Percentiles rank a stretch among this genome's conserved stretches.
phyloP scores from a whole-genome alignment of 2,329 filamentous ascomycete species.

The Cercospora beticola region DNA sequence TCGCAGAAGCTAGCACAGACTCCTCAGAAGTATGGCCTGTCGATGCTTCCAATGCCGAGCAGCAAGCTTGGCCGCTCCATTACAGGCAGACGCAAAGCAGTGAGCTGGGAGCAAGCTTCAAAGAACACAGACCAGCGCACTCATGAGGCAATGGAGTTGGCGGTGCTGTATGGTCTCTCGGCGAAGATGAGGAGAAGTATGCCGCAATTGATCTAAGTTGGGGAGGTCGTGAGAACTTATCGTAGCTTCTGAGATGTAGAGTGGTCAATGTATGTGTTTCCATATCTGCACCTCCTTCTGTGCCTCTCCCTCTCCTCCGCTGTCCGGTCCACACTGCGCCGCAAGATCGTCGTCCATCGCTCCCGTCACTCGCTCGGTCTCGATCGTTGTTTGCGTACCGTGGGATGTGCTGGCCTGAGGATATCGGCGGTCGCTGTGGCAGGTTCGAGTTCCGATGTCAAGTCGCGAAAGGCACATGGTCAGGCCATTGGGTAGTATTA shows the following conservation, averaged over 20 bases:
- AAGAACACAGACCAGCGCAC: not conserved
- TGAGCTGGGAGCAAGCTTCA: not conserved
- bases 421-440: not conserved
- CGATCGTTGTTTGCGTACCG: not conserved
- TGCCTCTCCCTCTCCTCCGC: not conserved
- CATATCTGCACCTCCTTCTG: not conserved
- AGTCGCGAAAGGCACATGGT: not conserved
- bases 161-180: not conserved
- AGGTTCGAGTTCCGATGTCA: not conserved
- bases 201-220: not conserved
- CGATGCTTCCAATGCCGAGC: not conserved
- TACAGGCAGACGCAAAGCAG: not conserved
- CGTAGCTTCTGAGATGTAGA: not conserved
- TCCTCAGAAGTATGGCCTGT: not conserved
- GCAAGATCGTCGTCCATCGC: not conserved
- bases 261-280: not conserved
- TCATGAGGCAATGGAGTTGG: not conserved
- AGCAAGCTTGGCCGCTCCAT: not conserved
- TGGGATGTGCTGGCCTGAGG: not conserved
- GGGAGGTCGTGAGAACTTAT: not conserved
- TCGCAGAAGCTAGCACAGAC: not conserved
- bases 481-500: not conserved
- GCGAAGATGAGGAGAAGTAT: not conserved
- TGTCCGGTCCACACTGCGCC: not conserved
- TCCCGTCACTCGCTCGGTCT: not conserved